These are phyloP conservation scores for Cryphonectria japonica DNA, from an alignment of 2,329 filamentous ascomycete genomes.

Conservation along the genomic window DNA sequence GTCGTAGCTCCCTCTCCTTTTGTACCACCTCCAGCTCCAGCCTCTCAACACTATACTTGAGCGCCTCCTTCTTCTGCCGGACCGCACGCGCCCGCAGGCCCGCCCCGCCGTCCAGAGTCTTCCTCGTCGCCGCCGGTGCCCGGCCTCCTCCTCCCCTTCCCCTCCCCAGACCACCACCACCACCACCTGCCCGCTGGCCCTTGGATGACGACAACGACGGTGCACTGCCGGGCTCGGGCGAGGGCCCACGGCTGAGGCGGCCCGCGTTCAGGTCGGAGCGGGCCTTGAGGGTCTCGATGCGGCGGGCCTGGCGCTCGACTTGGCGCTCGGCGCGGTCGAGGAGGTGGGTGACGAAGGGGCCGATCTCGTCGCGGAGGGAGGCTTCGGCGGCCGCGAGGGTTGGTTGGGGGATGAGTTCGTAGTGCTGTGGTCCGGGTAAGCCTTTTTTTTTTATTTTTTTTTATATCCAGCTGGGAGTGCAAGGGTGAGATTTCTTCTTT, in stretches of 20 bases:
- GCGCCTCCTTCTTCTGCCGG: constrained; percentile 78
- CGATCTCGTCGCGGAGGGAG: constrained; percentile 83
- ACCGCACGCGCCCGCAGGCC: constrained; percentile 62
- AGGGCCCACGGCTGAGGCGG: constrained; percentile 46
- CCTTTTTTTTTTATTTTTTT: background rate
- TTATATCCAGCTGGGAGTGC: background rate
- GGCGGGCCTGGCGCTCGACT: constrained; percentile 79
- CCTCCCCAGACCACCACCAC: background rate
- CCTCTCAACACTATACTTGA: constrained; percentile 85
- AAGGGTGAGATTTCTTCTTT: no score
- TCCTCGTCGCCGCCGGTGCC: constrained; percentile 27
- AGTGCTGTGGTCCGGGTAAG: constrained; percentile 63
- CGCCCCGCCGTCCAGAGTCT: constrained; percentile 56
- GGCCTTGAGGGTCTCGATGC: constrained; percentile 82
- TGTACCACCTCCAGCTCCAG: constrained; percentile 86
- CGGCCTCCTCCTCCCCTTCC: constrained; percentile 32
- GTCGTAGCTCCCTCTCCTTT: constrained; percentile 63
- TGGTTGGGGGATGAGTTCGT: constrained; percentile 87
- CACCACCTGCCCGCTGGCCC: constrained; percentile 31
- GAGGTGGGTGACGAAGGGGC: constrained; percentile 80
- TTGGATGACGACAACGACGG: constrained; percentile 32
- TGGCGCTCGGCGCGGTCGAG: constrained; percentile 82
- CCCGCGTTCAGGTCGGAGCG: constrained; percentile 84
- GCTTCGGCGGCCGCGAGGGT: constrained; percentile 81
- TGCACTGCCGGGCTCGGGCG: constrained; percentile 27